Conservation (phyloP, 2,329 filamentous ascomycete species). For the Ceratocystis eucalypticola region DNA sequence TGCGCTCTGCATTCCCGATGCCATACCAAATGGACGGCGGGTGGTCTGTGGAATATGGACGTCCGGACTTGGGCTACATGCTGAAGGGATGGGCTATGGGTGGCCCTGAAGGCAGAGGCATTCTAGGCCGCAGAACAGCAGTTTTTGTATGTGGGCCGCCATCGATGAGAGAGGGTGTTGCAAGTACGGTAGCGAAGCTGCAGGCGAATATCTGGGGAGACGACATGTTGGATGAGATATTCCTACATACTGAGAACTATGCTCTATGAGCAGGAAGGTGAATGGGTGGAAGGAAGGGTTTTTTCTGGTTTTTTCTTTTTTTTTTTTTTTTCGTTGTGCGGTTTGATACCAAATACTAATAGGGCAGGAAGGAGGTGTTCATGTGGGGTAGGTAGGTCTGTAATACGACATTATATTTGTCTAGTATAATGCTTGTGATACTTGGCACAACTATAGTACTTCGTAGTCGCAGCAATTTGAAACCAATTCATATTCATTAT, state of each 20-base stretch:
- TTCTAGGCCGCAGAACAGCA: slow-evolving; percentile 67
- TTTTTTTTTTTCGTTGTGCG: background rate
- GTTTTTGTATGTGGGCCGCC: slow-evolving; percentile 89
- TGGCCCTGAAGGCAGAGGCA: slow-evolving; percentile 49
- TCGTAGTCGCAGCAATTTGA: no score
- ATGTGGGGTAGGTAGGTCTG: no score
- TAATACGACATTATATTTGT: no score
- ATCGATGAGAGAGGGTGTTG: slow-evolving; percentile 74
- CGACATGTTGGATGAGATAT: slow-evolving; percentile 72
- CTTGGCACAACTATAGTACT: no score
- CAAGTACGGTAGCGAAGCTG: slow-evolving; percentile 67
- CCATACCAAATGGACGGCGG: slow-evolving; percentile 57
- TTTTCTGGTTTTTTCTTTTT: background rate
- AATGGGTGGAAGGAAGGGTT: background rate
- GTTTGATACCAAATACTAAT: background rate
- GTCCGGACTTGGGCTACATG: slow-evolving; percentile 78
- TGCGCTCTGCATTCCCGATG: slow-evolving; percentile 76
- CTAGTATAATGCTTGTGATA: no score
- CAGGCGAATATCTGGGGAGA: slow-evolving; percentile 76
- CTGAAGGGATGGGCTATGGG: slow-evolving; percentile 67
- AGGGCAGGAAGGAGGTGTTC: no score
- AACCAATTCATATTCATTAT: no score
- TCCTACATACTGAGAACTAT: slow-evolving; percentile 91
- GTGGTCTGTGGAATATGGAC: slow-evolving; percentile 85
- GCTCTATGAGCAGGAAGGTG: slow-evolving; percentile 42